A percentile compares a stretch with the other conserved stretches of the same genome.
phyloP scores from a whole-genome alignment of 1,284 basidiomycete species.

The Ceratobasidium sp. region DNA sequence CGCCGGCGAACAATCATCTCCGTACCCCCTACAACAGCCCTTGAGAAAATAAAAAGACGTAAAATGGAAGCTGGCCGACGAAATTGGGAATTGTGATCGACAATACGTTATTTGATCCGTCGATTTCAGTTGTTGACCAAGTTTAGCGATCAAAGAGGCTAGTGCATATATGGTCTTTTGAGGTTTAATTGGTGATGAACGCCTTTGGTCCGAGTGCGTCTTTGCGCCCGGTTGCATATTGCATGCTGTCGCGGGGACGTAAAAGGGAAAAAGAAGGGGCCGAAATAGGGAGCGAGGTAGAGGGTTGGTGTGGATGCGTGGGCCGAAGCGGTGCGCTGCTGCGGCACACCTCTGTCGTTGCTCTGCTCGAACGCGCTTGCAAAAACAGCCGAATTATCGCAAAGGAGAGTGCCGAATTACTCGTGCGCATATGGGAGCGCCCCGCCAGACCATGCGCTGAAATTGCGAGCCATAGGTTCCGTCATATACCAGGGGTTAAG shows the following conservation, averaged over 20 bases:
- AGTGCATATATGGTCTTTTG: constrained; percentile 29
- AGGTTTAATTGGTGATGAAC: constrained; percentile 27
- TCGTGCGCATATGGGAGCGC: too few relatives aligned
- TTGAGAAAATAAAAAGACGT: neutral
- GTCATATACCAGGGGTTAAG: too few relatives aligned
- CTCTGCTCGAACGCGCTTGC: neutral
- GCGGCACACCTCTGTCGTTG: too few relatives aligned
- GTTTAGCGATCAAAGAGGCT: constrained; percentile 25
- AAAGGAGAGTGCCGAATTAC: too few relatives aligned
- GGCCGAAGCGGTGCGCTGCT: too few relatives aligned
- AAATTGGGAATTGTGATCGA: constrained; percentile 9
- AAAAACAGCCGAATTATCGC: constrained; percentile 5
- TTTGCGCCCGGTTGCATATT: too few relatives aligned
- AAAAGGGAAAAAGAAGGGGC: neutral
- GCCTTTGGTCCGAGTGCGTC: neutral
- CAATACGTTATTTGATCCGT: constrained; percentile 27
- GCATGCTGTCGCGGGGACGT: neutral
- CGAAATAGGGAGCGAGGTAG: neutral
- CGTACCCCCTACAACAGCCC: neutral
- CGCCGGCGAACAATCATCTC: neutral
- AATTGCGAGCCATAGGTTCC: neutral
- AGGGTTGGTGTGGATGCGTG: too few relatives aligned
- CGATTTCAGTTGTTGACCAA: constrained; percentile 12
- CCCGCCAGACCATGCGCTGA: neutral
- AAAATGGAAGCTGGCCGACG: neutral